Base-by-base conservation (phyloP, 23 red algal genomes). In the Gracilaria gracilis region DNA sequence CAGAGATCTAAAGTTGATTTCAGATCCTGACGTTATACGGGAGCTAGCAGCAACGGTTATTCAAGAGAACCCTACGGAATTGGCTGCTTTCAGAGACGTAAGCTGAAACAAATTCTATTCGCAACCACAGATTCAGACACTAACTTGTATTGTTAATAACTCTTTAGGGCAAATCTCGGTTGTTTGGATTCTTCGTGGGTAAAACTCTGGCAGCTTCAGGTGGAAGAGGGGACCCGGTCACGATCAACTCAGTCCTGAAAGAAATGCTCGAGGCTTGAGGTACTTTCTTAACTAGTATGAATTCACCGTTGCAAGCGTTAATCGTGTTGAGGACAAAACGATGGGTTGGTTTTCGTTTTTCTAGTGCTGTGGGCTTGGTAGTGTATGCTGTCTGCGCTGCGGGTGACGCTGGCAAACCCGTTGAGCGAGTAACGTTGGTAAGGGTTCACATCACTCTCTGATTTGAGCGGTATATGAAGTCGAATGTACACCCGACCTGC, bases 161-260 rank as follows among this genome's bases (percentile, higher is more conserved):
- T 57, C 11, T 28, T 17, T 79, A 92, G 81, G 96, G 96, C 6
- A 98, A 92, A 69, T 95, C 36, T 37, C 88, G 93, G 44, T 80
- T 98, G 23, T 75, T 93, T 57, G 96, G 96, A 25, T 98, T 98
- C 88, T 98, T 98, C 49, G 96, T 98, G 38, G 96, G 96, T 13
- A 93, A 98, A 67, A 83, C 91, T 19, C 70, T 98, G 47, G 87
- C 86, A 9, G 89, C 62, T 21, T 69, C 85, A 15, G 86, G 82
- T 29, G 92, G 96, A 8, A 79, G 70, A 24, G 88, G 78, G 27
- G 92, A 98, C 67, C 96, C 96, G 24, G 71, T 49, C 17, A 61
- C 67, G 13, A 95, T 85, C 15, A 91, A 98, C 73, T 55, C 48
- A 29, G 50, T 98, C 14, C 75, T 98, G 86, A 92, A 90, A 11